Percentiles rank a stretch among this genome's conserved stretches.
Evolutionary conservation across 2,329 filamentous ascomycete species (phyloP).

Genomic region (Cryphonectria parasitica): DNA sequence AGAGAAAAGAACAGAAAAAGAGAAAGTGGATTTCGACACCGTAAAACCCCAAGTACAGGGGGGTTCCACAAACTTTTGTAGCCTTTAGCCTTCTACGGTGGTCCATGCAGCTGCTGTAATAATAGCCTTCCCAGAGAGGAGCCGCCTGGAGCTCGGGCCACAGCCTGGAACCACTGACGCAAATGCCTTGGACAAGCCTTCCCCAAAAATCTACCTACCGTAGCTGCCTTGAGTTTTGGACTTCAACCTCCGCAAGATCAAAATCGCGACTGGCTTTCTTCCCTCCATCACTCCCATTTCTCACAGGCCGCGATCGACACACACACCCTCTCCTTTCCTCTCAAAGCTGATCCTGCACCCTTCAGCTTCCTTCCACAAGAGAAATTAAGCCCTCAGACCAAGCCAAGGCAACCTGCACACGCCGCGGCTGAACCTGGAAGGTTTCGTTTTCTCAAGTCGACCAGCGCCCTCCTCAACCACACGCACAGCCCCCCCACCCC

Average conservation of each 20-base stretch:
- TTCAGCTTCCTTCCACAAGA: slow-evolving; percentile 7
- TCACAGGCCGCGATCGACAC: slow-evolving; percentile 4
- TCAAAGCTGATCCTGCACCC: slow-evolving; percentile 13
- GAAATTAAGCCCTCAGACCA: slow-evolving; percentile 6
- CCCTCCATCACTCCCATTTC: slow-evolving; percentile 7
- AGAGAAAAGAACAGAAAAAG: background rate
- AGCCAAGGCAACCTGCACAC: slow-evolving; percentile 29
- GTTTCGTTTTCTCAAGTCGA: slow-evolving; percentile 19
- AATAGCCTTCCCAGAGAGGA: background rate
- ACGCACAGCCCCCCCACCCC: background rate
- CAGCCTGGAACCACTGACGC: slow-evolving; percentile 11
- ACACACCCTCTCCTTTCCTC: background rate
- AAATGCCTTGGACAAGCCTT: slow-evolving; percentile 9
- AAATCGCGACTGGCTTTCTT: background rate
- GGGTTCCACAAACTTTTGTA: background rate
- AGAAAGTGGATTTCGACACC: background rate
- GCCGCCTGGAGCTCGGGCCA: slow-evolving; percentile 13
- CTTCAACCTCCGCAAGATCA: slow-evolving; percentile 14
- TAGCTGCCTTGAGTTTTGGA: slow-evolving; percentile 4
- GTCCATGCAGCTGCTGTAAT: background rate
- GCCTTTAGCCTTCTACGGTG: background rate
- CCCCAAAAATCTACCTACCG: slow-evolving; percentile 8
- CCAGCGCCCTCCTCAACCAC: slow-evolving; percentile 18
- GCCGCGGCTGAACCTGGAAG: slow-evolving; percentile 23
- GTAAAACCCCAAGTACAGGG: background rate